A percentile compares a stretch with the other conserved stretches of the same genome.
These are phyloP conservation scores for Suillus bovinus DNA, from an alignment of 768 basidiomycete genomes.

Conservation along the genomic window DNA sequence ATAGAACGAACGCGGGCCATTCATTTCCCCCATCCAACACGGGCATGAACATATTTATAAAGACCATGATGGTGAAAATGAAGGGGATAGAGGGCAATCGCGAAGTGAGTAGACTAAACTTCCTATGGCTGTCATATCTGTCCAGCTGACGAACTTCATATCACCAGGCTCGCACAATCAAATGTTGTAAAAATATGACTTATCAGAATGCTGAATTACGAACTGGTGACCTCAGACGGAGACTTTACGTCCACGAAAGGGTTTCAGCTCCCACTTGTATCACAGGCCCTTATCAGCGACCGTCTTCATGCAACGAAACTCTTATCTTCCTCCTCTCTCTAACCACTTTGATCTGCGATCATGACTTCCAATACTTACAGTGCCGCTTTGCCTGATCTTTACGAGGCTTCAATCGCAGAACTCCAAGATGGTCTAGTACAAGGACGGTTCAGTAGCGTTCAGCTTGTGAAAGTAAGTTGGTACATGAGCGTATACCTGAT, in stretches of 20 bases:
- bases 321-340: not conserved
- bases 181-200: not conserved
- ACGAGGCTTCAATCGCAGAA: constrained; percentile 36
- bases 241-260: not conserved
- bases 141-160: not conserved
- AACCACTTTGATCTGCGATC: not conserved
- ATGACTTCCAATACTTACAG: not conserved
- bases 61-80: too few relatives aligned
- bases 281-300: not conserved
- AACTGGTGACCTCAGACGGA: not conserved
- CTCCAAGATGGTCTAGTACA: constrained; percentile 33
- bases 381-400: constrained; percentile 33
- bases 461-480: constrained; percentile 33
- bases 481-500: not conserved
- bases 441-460: constrained; percentile 35
- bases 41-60: too few relatives aligned
- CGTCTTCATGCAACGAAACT: not conserved
- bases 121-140: too few relatives aligned
- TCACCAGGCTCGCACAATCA: not conserved
- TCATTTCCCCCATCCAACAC: too few relatives aligned
- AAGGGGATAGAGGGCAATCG: too few relatives aligned
- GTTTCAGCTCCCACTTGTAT: not conserved
- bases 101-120: too few relatives aligned
- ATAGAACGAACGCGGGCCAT: too few relatives aligned
- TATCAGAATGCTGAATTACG: not conserved